Percentiles rank a stretch among this genome's conserved stretches.
These are phyloP conservation scores for Ceratocystis huliohia DNA, from an alignment of 2,329 filamentous ascomycete genomes.

Conservation along the genomic window DNA sequence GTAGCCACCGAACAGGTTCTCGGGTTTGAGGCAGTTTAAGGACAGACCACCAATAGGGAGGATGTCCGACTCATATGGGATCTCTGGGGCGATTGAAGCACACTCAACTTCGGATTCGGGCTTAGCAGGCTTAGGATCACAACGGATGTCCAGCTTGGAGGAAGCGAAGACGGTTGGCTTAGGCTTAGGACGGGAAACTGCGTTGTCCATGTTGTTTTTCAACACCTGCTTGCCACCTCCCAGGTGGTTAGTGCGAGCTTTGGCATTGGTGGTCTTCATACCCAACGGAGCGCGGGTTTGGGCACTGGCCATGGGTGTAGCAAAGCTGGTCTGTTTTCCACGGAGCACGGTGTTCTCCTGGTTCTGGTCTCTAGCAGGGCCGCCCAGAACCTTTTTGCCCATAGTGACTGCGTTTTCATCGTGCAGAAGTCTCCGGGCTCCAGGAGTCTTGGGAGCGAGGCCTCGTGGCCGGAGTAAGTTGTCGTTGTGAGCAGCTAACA, in stretches of 20 bases:
- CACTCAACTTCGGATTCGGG: slow-evolving; percentile 72
- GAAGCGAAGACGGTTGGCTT: slow-evolving; percentile 42
- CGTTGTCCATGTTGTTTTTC: slow-evolving; percentile 47
- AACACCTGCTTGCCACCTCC: slow-evolving; percentile 44
- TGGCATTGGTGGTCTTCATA: slow-evolving; percentile 93
- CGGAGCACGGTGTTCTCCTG: slow-evolving; percentile 17
- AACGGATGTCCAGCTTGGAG: slow-evolving; percentile 29
- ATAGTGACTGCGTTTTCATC: slow-evolving; percentile 58
- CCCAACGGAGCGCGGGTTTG: slow-evolving; percentile 70
- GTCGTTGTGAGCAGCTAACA: slow-evolving; percentile 66
- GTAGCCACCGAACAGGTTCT: slow-evolving; percentile 49
- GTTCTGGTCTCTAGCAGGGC: slow-evolving; percentile 11
- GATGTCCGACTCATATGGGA: slow-evolving; percentile 57
- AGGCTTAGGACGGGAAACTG: slow-evolving; percentile 38
- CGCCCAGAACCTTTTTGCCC: slow-evolving; percentile 18
- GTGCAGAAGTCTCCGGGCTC: slow-evolving; percentile 57
- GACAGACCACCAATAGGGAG: slow-evolving; percentile 46
- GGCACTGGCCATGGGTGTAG: slow-evolving; percentile 24
- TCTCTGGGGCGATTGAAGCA: slow-evolving; percentile 57
- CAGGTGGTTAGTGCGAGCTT: slow-evolving; percentile 51
- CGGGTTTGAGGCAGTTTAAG: slow-evolving; percentile 44
- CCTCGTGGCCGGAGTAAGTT: slow-evolving; percentile 47
- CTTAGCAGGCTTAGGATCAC: slow-evolving; percentile 27
- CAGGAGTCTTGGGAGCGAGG: slow-evolving; percentile 63
- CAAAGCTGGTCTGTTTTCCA: slow-evolving; percentile 17